Evolutionary conservation across 2,329 filamentous ascomycete genomes (phyloP).

Genomic region (Aureobasidium sp.): DNA sequence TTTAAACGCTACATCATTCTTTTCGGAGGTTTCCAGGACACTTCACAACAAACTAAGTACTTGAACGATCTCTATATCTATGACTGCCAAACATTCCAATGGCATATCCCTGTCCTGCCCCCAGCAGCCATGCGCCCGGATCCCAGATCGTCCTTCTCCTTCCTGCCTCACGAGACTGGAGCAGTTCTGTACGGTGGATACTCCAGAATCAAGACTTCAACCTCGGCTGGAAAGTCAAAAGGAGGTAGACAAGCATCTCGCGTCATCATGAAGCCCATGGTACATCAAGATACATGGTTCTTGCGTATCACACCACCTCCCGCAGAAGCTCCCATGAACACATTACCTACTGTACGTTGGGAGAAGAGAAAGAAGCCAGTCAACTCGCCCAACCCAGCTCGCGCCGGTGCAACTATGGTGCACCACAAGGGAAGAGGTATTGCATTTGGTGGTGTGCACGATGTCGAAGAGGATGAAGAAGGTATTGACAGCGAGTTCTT

Average conservation of each 20-base stretch:
- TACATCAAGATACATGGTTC: constrained; percentile 95
- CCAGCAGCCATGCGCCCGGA: constrained; percentile 81
- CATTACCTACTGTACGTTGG: constrained; percentile 72
- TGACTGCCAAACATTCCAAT: constrained; percentile 78
- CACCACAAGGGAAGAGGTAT: constrained; percentile 91
- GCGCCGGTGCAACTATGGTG: constrained; percentile 88
- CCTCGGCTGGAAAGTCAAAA: constrained; percentile 49
- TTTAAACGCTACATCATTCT: constrained; percentile 95
- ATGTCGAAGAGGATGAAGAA: constrained; percentile 44
- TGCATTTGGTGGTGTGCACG: constrained; percentile 83
- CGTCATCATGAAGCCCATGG: constrained; percentile 72
- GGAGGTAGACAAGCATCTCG: constrained; percentile 53
- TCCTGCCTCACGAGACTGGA: constrained; percentile 82
- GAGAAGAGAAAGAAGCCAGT: constrained; percentile 87
- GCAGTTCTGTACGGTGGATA: constrained; percentile 91
- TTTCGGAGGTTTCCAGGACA: constrained; percentile 96
- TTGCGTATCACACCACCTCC: constrained; percentile 68
- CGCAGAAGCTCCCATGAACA: constrained; percentile 54
- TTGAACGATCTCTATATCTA: constrained; percentile 92
- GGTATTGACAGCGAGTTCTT: constrained; percentile 98
- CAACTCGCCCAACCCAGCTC: constrained; percentile 73
- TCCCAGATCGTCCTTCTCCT: constrained; percentile 80
- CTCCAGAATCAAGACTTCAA: constrained; percentile 72
- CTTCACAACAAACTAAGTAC: constrained; percentile 89
- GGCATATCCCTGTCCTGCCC: constrained; percentile 69